Conservation (phyloP, 495 filamentous ascomycete species). For the Penicillium soppii region DNA sequence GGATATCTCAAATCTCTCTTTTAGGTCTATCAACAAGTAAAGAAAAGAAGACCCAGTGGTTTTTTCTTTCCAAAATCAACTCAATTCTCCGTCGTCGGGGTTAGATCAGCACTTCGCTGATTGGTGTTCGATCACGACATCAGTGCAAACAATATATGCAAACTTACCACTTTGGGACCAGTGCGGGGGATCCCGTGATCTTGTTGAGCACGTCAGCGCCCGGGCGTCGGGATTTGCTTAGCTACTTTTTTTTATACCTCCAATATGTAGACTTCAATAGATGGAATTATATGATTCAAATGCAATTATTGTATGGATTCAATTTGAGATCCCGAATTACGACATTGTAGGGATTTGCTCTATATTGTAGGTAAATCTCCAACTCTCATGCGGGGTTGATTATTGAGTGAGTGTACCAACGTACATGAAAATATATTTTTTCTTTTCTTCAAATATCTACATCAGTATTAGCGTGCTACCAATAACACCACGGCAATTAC, state of each 20-base stretch:
- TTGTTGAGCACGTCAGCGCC: conserved; percentile 37
- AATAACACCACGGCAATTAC: conserved; percentile 24
- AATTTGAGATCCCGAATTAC: no score
- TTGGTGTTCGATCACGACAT: conserved; percentile 53
- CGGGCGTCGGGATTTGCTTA: conserved; percentile 28
- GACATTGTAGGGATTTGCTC: no score
- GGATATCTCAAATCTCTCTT: conserved; percentile 16
- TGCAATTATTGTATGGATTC: no score
- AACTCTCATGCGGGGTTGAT: neutral
- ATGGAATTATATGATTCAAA: no score
- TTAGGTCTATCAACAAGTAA: conserved; percentile 17
- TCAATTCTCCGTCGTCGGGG: conserved; percentile 44
- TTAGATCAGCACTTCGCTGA: conserved; percentile 38
- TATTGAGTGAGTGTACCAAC: no score
- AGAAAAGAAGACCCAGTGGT: conserved; percentile 25
- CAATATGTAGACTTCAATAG: no score
- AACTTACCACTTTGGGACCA: conserved; percentile 30
- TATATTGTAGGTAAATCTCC: no score
- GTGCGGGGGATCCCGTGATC: conserved; percentile 39
- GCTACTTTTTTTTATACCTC: no score
- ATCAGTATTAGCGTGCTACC: conserved; percentile 6
- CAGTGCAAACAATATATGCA: conserved; percentile 42
- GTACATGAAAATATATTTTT: no score
- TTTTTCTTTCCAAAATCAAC: conserved; percentile 21
- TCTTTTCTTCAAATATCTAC: no score